These are phyloP conservation scores for Fusarium pseudonygamai DNA, from an alignment of 2,329 filamentous ascomycete genomes.

Conservation along the genomic window DNA sequence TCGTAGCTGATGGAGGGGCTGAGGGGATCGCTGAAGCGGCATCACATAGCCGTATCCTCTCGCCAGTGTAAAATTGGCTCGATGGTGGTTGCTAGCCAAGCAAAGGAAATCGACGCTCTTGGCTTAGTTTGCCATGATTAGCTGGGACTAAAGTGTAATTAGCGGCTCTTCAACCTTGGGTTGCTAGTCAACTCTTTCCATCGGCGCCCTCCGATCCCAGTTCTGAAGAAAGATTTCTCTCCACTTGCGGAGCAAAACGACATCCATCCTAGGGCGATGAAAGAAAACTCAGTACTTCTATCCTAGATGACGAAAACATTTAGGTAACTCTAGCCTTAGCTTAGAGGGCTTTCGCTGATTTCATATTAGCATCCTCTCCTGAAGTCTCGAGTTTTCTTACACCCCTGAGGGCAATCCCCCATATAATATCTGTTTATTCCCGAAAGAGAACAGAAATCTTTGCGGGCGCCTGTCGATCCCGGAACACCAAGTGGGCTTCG, in stretches of 20 bases:
- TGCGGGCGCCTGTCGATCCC: constrained; percentile 20
- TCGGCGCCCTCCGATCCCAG: constrained; percentile 30
- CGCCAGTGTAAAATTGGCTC: background rate
- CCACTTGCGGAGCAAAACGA: constrained; percentile 4
- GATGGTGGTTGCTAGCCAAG: background rate
- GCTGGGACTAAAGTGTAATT: background rate
- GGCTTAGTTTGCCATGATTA: constrained; percentile 7
- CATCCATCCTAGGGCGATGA: background rate
- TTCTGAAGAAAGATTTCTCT: background rate
- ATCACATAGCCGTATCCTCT: constrained; percentile 3
- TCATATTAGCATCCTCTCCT: background rate
- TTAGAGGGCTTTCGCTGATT: background rate
- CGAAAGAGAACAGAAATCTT: background rate
- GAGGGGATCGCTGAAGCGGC: constrained; percentile 20
- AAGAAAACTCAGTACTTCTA: background rate
- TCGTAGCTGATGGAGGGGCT: constrained; percentile 6
- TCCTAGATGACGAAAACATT: background rate
- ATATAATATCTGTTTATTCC: background rate
- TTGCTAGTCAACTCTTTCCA: background rate
- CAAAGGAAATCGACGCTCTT: constrained; percentile 6
- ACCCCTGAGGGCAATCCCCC: background rate
- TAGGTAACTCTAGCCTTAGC: background rate
- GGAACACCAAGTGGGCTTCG: constrained; percentile 25
- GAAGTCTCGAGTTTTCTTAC: background rate
- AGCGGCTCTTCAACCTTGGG: constrained; percentile 3